A percentile compares a stretch with the other conserved stretches of the same genome.
Conservation (phyloP, 73 alveolate genomes). For the Paramecium pentaurelia region DNA sequence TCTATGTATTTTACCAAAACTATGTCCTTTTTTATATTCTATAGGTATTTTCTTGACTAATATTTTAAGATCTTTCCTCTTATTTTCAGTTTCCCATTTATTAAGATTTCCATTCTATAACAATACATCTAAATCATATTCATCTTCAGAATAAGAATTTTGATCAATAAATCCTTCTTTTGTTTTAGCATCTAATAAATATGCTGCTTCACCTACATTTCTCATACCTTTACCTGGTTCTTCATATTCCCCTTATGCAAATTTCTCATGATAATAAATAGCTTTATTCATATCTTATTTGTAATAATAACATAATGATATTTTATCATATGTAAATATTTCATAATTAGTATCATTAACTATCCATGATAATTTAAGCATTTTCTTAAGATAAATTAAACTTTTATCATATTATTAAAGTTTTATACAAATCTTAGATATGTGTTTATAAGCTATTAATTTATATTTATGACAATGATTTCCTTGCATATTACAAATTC, state of each 20-base stretch:
- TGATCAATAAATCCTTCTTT: constrained; percentile 27
- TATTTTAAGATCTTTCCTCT: not conserved
- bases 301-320: constrained; percentile 45
- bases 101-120: constrained; percentile 6
- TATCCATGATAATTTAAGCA: constrained; percentile 60
- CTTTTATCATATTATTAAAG: constrained; percentile 49
- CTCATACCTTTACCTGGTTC: constrained; percentile 23
- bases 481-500: constrained; percentile 30
- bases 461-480: not conserved
- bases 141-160: constrained; percentile 41
- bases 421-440: not conserved
- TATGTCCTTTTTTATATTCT: constrained; percentile 38
- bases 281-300: constrained; percentile 53
- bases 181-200: not conserved
- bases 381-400: constrained; percentile 38
- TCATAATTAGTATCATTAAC: constrained; percentile 54
- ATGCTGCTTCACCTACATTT: constrained; percentile 29
- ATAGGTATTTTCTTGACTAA: not conserved
- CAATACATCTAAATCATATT: constrained; percentile 22
- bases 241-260: constrained; percentile 44
- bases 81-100: constrained; percentile 41
- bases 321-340: constrained; percentile 45
- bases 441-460: constrained; percentile 11
- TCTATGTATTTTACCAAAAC: constrained; percentile 42
- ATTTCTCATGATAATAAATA: constrained; percentile 49